phyloP scores from a whole-genome alignment of 2,329 filamentous ascomycete species.

The Penicillium sp. region DNA sequence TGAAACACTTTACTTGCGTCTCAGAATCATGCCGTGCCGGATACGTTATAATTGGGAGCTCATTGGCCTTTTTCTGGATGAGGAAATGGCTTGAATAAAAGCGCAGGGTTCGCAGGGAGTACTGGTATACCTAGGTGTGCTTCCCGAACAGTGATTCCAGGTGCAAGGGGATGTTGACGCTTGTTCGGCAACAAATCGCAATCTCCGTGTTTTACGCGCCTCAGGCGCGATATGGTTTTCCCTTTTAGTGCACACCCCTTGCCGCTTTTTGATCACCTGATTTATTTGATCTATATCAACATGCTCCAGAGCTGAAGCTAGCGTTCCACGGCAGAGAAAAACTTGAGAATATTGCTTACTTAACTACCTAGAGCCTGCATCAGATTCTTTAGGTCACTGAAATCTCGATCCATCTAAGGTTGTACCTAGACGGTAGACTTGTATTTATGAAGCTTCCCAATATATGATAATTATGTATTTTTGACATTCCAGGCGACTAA shows the following conservation, averaged over 20 bases:
- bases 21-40: not conserved
- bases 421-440: too few species aligned
- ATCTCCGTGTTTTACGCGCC: conserved; percentile 21
- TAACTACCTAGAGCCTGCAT: too few species aligned
- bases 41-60: not conserved
- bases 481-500: too few species aligned
- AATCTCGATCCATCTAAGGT: too few species aligned
- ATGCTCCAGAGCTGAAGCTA: too few species aligned
- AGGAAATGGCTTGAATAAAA: not conserved
- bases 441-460: too few species aligned
- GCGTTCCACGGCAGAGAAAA: too few species aligned
- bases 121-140: not conserved
- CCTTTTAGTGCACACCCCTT: not conserved
- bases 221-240: conserved; percentile 21
- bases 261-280: not conserved
- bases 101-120: not conserved
- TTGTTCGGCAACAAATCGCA: conserved; percentile 19
- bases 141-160: not conserved
- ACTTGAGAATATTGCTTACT: too few species aligned
- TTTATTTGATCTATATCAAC: too few species aligned
- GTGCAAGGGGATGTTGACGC: conserved; percentile 16
- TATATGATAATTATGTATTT: too few species aligned
- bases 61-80: not conserved
- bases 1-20: not conserved
- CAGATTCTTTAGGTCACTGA: too few species aligned